These are phyloP conservation scores for Bruguiera gymnorhiza DNA, from an alignment of 345 rosid species.

Conservation along the genomic window DNA sequence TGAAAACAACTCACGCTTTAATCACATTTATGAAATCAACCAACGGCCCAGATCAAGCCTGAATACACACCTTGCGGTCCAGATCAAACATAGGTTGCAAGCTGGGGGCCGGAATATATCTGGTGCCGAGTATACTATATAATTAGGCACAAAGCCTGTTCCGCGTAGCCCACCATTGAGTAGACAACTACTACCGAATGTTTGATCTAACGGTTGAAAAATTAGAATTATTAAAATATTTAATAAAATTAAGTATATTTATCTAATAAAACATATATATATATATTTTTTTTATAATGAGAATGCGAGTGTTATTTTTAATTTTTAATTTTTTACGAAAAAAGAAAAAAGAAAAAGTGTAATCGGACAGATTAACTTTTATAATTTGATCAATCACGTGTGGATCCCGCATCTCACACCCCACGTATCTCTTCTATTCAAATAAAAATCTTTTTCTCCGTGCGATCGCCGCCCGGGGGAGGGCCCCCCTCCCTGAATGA, in stretches of 20 bases:
- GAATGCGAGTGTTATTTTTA: too few relatives aligned
- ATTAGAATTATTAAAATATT: too few relatives aligned
- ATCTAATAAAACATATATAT: too few relatives aligned
- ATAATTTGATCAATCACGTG: neutral
- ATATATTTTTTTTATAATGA: too few relatives aligned
- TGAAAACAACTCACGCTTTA: slow-evolving; percentile 17
- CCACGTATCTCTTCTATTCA: neutral
- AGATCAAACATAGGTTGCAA: neutral
- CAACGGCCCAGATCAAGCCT: slow-evolving; percentile 20
- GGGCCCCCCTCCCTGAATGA: neutral
- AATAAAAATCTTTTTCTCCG: slow-evolving; percentile 14
- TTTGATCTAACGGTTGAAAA: too few relatives aligned
- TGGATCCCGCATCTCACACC: slow-evolving; percentile 18
- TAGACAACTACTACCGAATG: too few relatives aligned
- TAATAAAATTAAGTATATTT: too few relatives aligned
- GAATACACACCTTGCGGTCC: slow-evolving; percentile 10
- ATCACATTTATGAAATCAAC: neutral
- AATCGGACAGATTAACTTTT: slow-evolving; percentile 42
- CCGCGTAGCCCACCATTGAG: slow-evolving; percentile 31
- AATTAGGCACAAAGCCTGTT: slow-evolving; percentile 28
- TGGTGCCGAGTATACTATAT: slow-evolving; percentile 18
- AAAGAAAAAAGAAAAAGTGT: too few relatives aligned
- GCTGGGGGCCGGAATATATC: slow-evolving; percentile 20
- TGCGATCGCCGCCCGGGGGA: slow-evolving; percentile 20
- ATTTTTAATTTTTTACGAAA: too few relatives aligned